A percentile compares a stretch with the other conserved stretches of the same genome.
These are phyloP conservation scores for Toxicodendron radicans DNA, from an alignment of 345 rosid genomes.

Conservation along the genomic window DNA sequence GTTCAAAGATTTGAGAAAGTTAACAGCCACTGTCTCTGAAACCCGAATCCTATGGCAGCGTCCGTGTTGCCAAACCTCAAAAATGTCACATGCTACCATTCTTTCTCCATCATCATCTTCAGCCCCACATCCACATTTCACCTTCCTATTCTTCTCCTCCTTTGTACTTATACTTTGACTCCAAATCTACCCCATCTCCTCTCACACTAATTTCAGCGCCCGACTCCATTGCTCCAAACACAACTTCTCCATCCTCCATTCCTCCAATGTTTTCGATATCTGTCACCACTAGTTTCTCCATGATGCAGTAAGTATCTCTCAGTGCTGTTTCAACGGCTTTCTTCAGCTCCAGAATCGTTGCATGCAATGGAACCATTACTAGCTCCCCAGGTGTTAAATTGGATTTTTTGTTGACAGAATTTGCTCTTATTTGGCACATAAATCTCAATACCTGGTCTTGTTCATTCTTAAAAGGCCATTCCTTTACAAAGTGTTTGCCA, in stretches of 20 bases:
- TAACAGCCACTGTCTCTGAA: neutral
- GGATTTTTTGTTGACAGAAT: conserved; percentile 30
- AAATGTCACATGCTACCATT: conserved; percentile 81
- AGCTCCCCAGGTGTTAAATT: conserved; percentile 60
- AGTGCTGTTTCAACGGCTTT: conserved; percentile 53
- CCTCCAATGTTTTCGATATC: conserved; percentile 52
- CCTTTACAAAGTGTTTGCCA: conserved; percentile 75
- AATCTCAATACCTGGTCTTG: conserved; percentile 46
- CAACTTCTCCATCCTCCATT: conserved; percentile 44
- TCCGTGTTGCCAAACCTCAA: conserved; percentile 92
- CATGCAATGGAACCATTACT: conserved; percentile 53
- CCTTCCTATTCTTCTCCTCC: conserved; percentile 80
- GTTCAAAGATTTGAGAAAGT: conserved; percentile 8
- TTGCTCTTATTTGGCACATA: conserved; percentile 53
- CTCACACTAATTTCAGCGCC: conserved; percentile 50
- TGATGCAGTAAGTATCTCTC: conserved; percentile 66
- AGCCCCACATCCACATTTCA: conserved; percentile 74
- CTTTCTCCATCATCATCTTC: conserved; percentile 91
- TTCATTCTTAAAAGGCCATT: conserved; percentile 61
- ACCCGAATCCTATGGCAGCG: conserved; percentile 74
- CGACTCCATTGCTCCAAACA: conserved; percentile 52
- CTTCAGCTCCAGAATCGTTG: conserved; percentile 69
- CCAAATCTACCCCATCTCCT: conserved; percentile 51
- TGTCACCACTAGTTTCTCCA: conserved; percentile 51
- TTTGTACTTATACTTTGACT: conserved; percentile 45